A percentile compares a stretch with the other conserved stretches of the same genome.
Conservation (phyloP, 2,329 filamentous ascomycete genomes). For the Colletotrichum sp. region DNA sequence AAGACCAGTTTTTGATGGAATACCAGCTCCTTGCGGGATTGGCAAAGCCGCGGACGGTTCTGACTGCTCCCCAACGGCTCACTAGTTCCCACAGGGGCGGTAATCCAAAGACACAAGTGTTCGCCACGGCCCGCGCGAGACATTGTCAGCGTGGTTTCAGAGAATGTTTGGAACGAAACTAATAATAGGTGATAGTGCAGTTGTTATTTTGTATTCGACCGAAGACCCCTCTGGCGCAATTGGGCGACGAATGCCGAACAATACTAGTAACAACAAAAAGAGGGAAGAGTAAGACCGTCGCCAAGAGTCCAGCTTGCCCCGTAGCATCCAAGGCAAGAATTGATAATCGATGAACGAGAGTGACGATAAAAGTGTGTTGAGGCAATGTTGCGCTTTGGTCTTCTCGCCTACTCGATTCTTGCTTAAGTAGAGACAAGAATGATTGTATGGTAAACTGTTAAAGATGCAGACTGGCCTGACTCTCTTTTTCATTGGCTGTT, state of each 20-base stretch:
- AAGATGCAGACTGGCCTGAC: not conserved
- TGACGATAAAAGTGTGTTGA: not conserved
- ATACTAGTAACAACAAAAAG: not conserved
- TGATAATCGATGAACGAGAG: not conserved
- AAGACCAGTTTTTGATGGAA: not conserved
- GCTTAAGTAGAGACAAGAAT: not conserved
- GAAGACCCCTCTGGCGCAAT: not conserved
- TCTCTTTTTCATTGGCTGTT: not conserved
- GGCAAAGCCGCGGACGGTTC: not conserved
- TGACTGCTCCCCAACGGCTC: not conserved
- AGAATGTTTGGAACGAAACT: not conserved
- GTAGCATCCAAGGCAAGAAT: not conserved
- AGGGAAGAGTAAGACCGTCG: not conserved
- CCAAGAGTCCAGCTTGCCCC: not conserved
- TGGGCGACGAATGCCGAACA: not conserved
- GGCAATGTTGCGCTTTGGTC: not conserved
- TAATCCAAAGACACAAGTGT: not conserved
- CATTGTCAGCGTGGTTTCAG: not conserved
- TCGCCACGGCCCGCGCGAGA: not conserved
- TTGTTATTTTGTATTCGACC: not conserved
- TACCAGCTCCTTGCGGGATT: not conserved
- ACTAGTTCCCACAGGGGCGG: not conserved
- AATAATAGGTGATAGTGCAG: not conserved
- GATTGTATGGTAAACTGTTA: not conserved
- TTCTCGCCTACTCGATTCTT: not conserved